Evolutionary conservation across 129 eudicot species (phyloP), one percentile per base, ranked within the genome.

Genomic region (Helianthus tuberosus): DNA sequence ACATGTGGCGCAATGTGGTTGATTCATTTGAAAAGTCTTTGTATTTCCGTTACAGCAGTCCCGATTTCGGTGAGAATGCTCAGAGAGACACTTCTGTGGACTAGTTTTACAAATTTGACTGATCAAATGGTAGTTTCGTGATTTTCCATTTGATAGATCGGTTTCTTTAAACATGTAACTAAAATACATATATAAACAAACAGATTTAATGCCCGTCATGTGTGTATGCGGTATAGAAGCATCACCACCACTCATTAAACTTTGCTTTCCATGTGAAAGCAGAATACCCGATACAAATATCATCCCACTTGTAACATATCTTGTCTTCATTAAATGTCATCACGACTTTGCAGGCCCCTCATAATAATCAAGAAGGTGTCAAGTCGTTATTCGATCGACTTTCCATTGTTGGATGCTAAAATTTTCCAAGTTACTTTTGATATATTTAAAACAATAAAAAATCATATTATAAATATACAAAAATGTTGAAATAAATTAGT

Each of bases 301-400:
- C 59, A 52, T n/a, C 59, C 59, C 46, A 41, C 46, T 41, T 23
- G 6, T 3, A 23, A 59, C 23, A 2, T 5, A 32, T 13, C 5
- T 35, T 5, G 6, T 58, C 39, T 23, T 5, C 23, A 62, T 17
- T 66, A 66, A 68, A 68, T 48, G 59, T 12, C 73, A 68, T 20
- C 43, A 12, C 59, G 8, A 48, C 59, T 27, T 68, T 48, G 32
- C 74, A 51, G 62, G 63, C 61, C 72, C 7, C 53, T 46, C 61
- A 68, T 36, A 5, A 49, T 48, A 39, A 39, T 13, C 16, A 15
- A 20, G 62, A 25, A 69, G 17, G 41, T 64, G 49, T 36, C 6
- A 35, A 36, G 50, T 64, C 68, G 14, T 41, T 41, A 5, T 41
- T 41, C 46, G 46, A 64, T 41, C 46, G 46, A 64, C 48, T 4